Percentiles rank a stretch among this genome's conserved stretches.
Evolutionary conservation across 768 basidiomycete species (phyloP).

Genomic region (Lyophyllum decastes): DNA sequence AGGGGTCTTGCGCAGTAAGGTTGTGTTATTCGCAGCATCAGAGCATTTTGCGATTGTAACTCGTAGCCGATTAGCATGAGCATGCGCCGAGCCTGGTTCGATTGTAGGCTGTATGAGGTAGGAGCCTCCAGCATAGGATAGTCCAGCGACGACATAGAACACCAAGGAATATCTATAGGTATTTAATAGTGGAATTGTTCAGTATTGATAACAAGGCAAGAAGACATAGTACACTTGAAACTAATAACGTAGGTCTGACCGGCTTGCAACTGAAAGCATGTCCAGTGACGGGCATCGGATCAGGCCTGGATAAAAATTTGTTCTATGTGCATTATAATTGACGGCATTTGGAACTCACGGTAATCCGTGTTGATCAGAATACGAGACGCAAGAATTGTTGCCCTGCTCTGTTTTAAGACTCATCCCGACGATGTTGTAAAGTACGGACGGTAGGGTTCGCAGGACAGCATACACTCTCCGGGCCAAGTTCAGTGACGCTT

Average conservation of each 20-base stretch:
- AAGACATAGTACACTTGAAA: constrained; percentile 1
- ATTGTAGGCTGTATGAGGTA: neutral
- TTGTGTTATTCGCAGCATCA: constrained; percentile 10
- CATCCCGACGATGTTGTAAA: neutral
- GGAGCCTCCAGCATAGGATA: neutral
- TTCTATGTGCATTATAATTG: neutral
- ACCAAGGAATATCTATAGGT: neutral
- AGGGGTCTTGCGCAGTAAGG: constrained; percentile 55
- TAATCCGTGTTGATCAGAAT: constrained; percentile 64
- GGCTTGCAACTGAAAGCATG: neutral
- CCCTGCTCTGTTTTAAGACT: constrained; percentile 27
- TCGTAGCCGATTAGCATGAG: constrained; percentile 29
- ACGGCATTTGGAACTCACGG: constrained; percentile 45
- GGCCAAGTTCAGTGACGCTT: constrained; percentile 57
- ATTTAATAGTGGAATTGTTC: neutral
- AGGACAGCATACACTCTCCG: constrained; percentile 70
- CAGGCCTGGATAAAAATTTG: constrained; percentile 31
- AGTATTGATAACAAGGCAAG: neutral
- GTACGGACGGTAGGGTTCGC: constrained; percentile 57
- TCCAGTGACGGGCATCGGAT: constrained; percentile 29
- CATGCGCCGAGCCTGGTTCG: neutral
- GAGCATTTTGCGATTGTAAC: constrained; percentile 6
- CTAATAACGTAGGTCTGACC: neutral
- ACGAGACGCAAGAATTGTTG: constrained; percentile 65
- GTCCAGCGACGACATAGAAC: neutral